Conservation (phyloP, 1,284 basidiomycete genomes). For the Cutaneotrichosporon dermatis region DNA sequence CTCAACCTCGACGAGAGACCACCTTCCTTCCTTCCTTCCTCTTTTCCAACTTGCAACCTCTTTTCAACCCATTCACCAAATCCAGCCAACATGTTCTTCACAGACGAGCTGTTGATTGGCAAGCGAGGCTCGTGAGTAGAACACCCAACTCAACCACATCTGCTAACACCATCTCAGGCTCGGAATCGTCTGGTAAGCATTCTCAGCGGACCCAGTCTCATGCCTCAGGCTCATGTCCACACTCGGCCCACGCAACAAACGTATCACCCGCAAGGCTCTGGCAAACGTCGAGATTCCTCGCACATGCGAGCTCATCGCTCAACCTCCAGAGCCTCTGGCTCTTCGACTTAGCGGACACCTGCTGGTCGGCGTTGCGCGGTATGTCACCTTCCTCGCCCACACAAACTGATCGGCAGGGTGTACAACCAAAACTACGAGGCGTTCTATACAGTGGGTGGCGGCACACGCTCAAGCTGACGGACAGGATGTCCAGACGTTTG, state of each 20-base stretch:
- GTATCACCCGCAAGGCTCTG: constrained; percentile 71
- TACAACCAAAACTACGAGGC: constrained; percentile 36
- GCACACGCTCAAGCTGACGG: not conserved
- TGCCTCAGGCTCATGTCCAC: constrained; percentile 74
- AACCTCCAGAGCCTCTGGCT: constrained; percentile 77
- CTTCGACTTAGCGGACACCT: constrained; percentile 77
- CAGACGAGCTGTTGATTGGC: constrained; percentile 36
- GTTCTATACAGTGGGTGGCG: constrained; percentile 31
- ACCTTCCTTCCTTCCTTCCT: no score
- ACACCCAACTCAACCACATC: not conserved
- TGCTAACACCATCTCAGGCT: constrained; percentile 21
- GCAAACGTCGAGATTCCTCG: constrained; percentile 71
- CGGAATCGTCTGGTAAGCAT: constrained; percentile 39
- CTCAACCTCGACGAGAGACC: not conserved
- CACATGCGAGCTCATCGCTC: constrained; percentile 70
- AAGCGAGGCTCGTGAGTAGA: constrained; percentile 40
- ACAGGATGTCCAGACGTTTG: constrained; percentile 35
- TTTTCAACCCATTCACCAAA: not conserved
- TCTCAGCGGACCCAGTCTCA: not conserved
- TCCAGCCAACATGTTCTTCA: constrained; percentile 38
- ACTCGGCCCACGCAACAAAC: constrained; percentile 75
- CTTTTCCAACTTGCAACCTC: not conserved
- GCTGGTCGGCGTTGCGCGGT: constrained; percentile 82
- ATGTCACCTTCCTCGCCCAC: constrained; percentile 26
- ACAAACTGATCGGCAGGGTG: constrained; percentile 18